A percentile compares a stretch with the other conserved stretches of the same genome.
Conservation (phyloP, 768 basidiomycete genomes). For the Pleurotus ostreatus region DNA sequence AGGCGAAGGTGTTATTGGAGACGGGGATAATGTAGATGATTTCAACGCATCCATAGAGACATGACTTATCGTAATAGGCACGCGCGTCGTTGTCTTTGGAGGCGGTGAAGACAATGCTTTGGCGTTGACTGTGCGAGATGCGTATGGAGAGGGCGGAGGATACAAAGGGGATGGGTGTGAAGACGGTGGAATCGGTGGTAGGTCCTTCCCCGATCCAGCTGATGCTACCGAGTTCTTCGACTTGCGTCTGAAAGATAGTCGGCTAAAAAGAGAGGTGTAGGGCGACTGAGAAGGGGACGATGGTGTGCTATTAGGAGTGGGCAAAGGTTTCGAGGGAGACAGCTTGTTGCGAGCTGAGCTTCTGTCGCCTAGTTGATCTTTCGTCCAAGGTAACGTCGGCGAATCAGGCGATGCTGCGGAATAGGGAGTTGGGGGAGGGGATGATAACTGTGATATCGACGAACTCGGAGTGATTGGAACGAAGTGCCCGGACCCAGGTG, state of each 20-base stretch:
- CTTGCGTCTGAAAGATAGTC: slow-evolving; percentile 2
- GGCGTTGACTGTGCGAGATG: neutral
- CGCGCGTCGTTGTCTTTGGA: neutral
- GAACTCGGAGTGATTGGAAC: slow-evolving; percentile 1
- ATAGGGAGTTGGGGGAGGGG: slow-evolving; percentile 4
- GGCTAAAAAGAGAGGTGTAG: slow-evolving; percentile 1
- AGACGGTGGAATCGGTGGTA: neutral
- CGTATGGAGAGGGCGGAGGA: neutral
- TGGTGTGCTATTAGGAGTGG: neutral
- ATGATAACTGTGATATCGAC: neutral
- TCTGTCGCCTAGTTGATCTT: neutral
- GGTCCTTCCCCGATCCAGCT: neutral
- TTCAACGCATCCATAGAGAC: neutral
- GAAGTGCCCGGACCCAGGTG: neutral
- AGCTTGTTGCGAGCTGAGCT: neutral
- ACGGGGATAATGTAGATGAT: neutral
- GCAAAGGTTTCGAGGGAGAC: neutral
- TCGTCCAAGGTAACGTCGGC: slow-evolving; percentile 5
- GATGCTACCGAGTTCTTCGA: neutral
- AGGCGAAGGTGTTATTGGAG: neutral
- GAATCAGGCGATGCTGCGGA: slow-evolving; percentile 6
- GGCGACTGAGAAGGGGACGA: neutral
- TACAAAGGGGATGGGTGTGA: neutral
- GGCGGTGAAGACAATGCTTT: neutral
- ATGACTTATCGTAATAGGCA: neutral